Base-by-base conservation (phyloP, 192 early-diverging fungal genomes). In the Haplosporangium gracile region DNA sequence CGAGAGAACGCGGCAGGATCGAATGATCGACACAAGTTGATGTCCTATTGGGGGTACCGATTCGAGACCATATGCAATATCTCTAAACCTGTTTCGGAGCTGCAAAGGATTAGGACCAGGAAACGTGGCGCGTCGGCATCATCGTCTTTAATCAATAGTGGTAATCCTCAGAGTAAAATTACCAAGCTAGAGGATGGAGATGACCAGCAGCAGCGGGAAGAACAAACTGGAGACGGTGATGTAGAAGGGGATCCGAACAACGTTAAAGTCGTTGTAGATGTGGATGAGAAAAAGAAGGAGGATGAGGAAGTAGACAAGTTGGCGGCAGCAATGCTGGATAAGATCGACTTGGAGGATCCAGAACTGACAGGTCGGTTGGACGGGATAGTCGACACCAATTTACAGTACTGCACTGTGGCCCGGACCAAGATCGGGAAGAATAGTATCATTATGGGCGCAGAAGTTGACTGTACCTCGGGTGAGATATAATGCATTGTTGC, bases 341-440 rank as follows among this genome's bases (percentile, higher is more conserved):
- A 88, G 53, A 79, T 88, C 0, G 71, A 83, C 24, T 55, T 81
- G 7, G 79, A 89, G 74, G 88, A 91, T 63, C 86, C 86, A 5
- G 90, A 88, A 68, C 74, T 95, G 57, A 68, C 79, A 26, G 76
- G 76, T 1, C 78, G 94, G 29, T 69, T 90, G 2, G 71, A 40
- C 39, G 88, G 82, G 55, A 85, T 90, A 22, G 96, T 96, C 18
- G 93, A 98, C 76, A 97, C 95, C 9, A 95, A 97, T 77, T 75
- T 92, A 8, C 97, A 99, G 89, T 99, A 95, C 88, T 97, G 97
- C 82, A 93, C 95, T 8, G 94, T 99, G 32, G 94, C 97, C 16
- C 92, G 92, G 72, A 97, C 97, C 5, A 91, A 88, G 70, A 84
- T 99, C 2, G 96, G 96, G 0, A 74, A 72, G 4, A 89, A 93